Base-by-base conservation (phyloP, 2,329 filamentous ascomycete genomes). In the Tricladium varicosporioides region DNA sequence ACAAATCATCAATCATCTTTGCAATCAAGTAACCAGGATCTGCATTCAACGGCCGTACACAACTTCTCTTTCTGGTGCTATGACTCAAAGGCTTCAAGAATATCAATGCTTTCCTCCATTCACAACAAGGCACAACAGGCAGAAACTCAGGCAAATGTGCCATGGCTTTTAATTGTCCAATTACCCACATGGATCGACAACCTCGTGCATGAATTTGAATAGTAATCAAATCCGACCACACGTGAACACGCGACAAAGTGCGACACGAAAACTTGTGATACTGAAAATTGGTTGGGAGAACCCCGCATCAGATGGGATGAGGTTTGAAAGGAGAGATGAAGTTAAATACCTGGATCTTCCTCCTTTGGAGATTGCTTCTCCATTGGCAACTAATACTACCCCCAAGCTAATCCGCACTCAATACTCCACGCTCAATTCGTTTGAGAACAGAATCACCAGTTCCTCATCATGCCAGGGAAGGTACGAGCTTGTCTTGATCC, bases 391-490 rank as follows among this genome's bases (percentile, higher is more conserved):
- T 31, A 9, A 14, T 43, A 43, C 15, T 9, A n/a, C 11, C 15
- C 5, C 10, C 44, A 16, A 15, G 10, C 14, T n/a, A 16, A 13
- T 46, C 18, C 44, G 4, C 44, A 46, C 14, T 14, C 18, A 5
- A 2, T n/a, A 40, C 10, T 19, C 18, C 13, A 14, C 22, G 7
- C 22, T 27, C 22, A 27, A 27, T 27, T 27, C 22, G 22, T 27
- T 7, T 7, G 22, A 7, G 22, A 27, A 27, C 22, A 27, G 22
- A 27, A 27, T 27, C 22, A 27, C 22, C 22, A 19, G 44, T 2
- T 15, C 44, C 10, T 19, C 33, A 55, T 47, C 3, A 65, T 67
- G 65, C 54, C 64, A 44, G 56, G 59, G 15, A 63, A 64, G 53
- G 63, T 66, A 57, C 52, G 48, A 51, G 14, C 9, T n/a, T 15